Percentiles rank a stretch among this genome's conserved stretches.
Evolutionary conservation across 768 basidiomycete genomes (phyloP).

Genomic region (Agrocybe praecox): DNA sequence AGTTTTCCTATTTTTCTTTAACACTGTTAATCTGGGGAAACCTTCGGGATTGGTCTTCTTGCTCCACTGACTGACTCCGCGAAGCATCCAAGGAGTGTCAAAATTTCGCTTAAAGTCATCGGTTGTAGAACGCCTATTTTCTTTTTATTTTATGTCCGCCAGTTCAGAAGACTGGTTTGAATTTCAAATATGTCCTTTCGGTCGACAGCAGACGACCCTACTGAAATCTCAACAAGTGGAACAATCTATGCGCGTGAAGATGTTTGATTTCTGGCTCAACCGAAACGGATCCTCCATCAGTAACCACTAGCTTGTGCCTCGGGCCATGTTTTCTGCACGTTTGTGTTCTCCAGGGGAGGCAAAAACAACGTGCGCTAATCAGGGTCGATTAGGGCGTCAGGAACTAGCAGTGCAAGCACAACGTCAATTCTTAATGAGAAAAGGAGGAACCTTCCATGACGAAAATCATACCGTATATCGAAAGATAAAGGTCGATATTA

Average conservation of each 20-base stretch:
- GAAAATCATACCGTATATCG: neutral
- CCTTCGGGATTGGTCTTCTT: neutral
- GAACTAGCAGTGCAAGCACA: neutral
- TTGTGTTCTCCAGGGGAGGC: no score
- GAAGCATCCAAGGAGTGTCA: neutral
- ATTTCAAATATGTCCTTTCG: neutral
- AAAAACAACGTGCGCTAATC: no score
- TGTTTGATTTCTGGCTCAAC: no score
- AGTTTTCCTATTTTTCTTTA: no score
- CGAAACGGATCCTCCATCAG: no score
- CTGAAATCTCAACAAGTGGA: no score
- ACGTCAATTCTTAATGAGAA: neutral
- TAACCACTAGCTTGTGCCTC: no score
- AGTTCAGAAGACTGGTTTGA: neutral
- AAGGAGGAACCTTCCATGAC: neutral
- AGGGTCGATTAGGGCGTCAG: neutral
- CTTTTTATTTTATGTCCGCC: neutral
- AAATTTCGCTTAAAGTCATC: neutral
- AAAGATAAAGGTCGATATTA: neutral
- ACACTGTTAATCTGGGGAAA: no score
- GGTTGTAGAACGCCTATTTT: neutral
- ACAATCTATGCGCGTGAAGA: no score
- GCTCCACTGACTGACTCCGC: neutral
- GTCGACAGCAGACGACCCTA: neutral
- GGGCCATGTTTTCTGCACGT: no score